Conservation (phyloP, 768 basidiomycete genomes). For the Agaricus subrufescens region DNA sequence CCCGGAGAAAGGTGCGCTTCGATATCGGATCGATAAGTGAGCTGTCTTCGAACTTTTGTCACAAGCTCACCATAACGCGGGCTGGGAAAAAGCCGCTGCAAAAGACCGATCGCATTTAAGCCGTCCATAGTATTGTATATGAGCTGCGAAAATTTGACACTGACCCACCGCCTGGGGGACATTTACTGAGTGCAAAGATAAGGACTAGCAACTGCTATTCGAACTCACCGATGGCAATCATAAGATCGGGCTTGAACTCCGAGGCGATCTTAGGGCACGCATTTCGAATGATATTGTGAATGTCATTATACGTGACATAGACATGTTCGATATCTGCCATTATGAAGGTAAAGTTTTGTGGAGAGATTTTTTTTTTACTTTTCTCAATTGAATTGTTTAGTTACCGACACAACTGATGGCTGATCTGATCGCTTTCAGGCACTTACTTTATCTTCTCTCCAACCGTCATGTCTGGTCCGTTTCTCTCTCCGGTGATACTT, state of each 20-base stretch:
- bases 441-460: background rate
- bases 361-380: background rate
- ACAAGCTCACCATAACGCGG: conserved; percentile 64
- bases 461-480: conserved; percentile 24
- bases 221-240: conserved; percentile 72
- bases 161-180: conserved; percentile 70
- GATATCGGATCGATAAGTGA: conserved; percentile 5
- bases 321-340: conserved; percentile 51
- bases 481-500: background rate
- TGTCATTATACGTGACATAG: conserved; percentile 84
- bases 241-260: conserved; percentile 81
- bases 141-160: conserved; percentile 24
- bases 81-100: conserved; percentile 93
- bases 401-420: conserved; percentile 7
- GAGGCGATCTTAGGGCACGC: conserved; percentile 62
- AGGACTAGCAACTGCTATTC: background rate
- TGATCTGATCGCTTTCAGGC: conserved; percentile 7
- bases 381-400: conserved; percentile 5
- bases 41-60: background rate
- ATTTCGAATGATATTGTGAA: conserved; percentile 81
- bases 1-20: conserved; percentile 82
- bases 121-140: background rate
- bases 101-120: conserved; percentile 10
- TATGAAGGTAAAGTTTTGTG: conserved; percentile 9
- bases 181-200: background rate